A percentile compares a stretch with the other conserved stretches of the same genome.
phyloP scores from a whole-genome alignment of 2,329 filamentous ascomycete genomes.

The Penicillium sp. region DNA sequence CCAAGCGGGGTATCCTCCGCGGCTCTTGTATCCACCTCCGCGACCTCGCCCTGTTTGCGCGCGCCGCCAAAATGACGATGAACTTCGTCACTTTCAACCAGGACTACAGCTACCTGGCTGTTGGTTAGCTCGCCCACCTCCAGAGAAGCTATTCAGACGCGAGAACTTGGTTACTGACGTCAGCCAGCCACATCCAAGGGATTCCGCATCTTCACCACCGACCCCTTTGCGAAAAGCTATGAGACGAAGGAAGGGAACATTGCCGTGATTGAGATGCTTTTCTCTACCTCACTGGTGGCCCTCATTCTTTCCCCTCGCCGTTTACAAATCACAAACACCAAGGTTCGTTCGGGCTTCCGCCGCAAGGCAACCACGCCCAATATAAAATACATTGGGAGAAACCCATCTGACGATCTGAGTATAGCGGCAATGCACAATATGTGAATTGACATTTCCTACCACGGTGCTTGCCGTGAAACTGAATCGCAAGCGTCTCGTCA shows the following conservation, averaged over 20 bases:
- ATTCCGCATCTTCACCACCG: slow-evolving; percentile 95
- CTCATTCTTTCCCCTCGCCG: slow-evolving; percentile 89
- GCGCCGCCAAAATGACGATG: slow-evolving; percentile 66
- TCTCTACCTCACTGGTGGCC: slow-evolving; percentile 94
- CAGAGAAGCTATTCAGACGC: not conserved
- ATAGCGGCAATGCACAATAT: slow-evolving; percentile 80
- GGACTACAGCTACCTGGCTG: slow-evolving; percentile 95
- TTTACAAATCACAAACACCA: slow-evolving; percentile 96
- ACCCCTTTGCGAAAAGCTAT: slow-evolving; percentile 93
- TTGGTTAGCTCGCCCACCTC: slow-evolving; percentile 63
- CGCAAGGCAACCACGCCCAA: slow-evolving; percentile 9
- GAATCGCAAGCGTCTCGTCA: slow-evolving; percentile 90
- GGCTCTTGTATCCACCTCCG: slow-evolving; percentile 19
- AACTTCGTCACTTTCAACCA: slow-evolving; percentile 99
- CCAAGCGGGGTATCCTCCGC: slow-evolving; percentile 25
- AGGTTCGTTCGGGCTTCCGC: slow-evolving; percentile 60
- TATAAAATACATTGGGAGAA: not conserved
- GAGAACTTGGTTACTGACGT: slow-evolving; percentile 20
- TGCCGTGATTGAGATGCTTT: slow-evolving; percentile 96
- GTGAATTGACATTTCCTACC: slow-evolving; percentile 98
- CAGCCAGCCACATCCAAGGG: slow-evolving; percentile 81
- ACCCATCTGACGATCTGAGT: slow-evolving; percentile 7
- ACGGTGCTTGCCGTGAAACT: slow-evolving; percentile 90
- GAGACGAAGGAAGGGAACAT: slow-evolving; percentile 95
- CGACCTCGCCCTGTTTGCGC: slow-evolving; percentile 2